Conservation (phyloP, 2,329 filamentous ascomycete genomes). For the Colletotrichum tanaceti region DNA sequence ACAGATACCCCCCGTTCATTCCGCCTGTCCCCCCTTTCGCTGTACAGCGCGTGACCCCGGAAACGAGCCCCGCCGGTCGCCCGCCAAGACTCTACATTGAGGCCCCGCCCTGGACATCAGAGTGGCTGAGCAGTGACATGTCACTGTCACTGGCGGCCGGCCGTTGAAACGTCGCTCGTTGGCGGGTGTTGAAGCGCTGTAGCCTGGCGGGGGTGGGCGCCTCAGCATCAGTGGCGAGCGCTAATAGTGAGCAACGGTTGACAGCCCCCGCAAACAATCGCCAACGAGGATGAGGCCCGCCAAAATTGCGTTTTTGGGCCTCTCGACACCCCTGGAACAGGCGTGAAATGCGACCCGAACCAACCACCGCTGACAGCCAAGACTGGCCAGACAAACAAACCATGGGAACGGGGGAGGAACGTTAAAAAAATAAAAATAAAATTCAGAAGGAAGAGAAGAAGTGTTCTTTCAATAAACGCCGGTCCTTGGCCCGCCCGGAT, state of each 20-base stretch:
- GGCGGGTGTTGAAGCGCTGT: slow-evolving; percentile 1
- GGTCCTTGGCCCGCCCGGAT: slow-evolving; percentile 3
- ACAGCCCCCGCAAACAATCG: slow-evolving; percentile 7
- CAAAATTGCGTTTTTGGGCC: slow-evolving; percentile 32
- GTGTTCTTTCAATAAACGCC: slow-evolving; percentile 7
- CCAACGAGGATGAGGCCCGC: slow-evolving; percentile 34
- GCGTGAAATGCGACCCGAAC: slow-evolving; percentile 13
- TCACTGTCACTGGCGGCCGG: slow-evolving; percentile 23
- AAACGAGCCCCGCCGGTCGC: slow-evolving; percentile 24
- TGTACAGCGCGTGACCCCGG: slow-evolving; percentile 19
- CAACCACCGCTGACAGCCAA: slow-evolving; percentile 33
- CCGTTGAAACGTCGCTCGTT: slow-evolving; percentile 18
- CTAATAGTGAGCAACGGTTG: not conserved
- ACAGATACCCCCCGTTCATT: not conserved
- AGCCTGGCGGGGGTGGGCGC: not conserved
- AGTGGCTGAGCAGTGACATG: slow-evolving; percentile 21
- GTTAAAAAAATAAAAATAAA: not conserved
- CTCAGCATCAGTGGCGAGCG: slow-evolving; percentile 9
- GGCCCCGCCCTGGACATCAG: slow-evolving; percentile 13
- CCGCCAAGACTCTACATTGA: slow-evolving; percentile 33
- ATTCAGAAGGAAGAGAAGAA: slow-evolving; percentile 4
- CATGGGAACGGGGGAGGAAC: too few species aligned
- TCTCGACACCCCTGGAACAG: slow-evolving; percentile 20
- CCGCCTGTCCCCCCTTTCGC: not conserved
- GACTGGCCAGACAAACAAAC: slow-evolving; percentile 24